A percentile compares a stretch with the other conserved stretches of the same genome.
Conservation (phyloP, 2,329 filamentous ascomycete species). For the Arachnomyces sp. region DNA sequence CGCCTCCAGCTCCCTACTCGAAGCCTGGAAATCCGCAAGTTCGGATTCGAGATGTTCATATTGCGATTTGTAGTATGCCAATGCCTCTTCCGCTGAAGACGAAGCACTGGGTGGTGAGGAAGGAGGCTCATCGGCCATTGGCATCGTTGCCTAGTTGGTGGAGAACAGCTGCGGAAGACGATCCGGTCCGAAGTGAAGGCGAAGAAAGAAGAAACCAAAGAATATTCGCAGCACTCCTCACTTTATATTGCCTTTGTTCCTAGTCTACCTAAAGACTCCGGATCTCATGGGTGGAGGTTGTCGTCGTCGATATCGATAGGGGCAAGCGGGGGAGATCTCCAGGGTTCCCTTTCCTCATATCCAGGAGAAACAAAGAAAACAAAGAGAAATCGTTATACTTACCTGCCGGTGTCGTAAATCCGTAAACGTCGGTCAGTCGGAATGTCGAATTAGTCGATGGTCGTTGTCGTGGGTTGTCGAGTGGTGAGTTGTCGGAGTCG, state of each 20-base stretch:
- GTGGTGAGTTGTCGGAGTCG: neutral
- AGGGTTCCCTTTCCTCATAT: too few relatives aligned
- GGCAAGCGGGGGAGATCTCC: too few relatives aligned
- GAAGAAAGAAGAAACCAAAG: too few relatives aligned
- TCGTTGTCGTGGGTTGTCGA: neutral
- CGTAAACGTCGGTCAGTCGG: too few relatives aligned
- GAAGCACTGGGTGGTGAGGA: slow-evolving; percentile 32
- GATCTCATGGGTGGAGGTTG: too few relatives aligned
- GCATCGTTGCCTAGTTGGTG: slow-evolving; percentile 25
- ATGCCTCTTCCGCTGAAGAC: slow-evolving; percentile 56
- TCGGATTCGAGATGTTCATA: slow-evolving; percentile 90
- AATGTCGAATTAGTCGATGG: neutral
- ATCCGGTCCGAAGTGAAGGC: neutral
- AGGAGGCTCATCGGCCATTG: slow-evolving; percentile 28
- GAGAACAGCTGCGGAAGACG: slow-evolving; percentile 10
- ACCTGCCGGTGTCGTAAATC: too few relatives aligned
- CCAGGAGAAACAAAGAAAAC: too few relatives aligned
- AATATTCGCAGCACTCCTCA: too few relatives aligned
- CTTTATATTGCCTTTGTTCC: too few relatives aligned
- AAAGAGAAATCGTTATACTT: too few relatives aligned
- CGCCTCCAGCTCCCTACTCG: slow-evolving; percentile 85
- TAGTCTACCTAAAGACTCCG: too few relatives aligned
- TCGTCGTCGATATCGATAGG: too few relatives aligned
- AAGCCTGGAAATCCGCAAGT: slow-evolving; percentile 85
- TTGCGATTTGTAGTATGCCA: slow-evolving; percentile 91